Percentiles rank a stretch among this genome's conserved stretches.
phyloP scores from a whole-genome alignment of 2,329 filamentous ascomycete genomes.

The Cordyceps militaris region DNA sequence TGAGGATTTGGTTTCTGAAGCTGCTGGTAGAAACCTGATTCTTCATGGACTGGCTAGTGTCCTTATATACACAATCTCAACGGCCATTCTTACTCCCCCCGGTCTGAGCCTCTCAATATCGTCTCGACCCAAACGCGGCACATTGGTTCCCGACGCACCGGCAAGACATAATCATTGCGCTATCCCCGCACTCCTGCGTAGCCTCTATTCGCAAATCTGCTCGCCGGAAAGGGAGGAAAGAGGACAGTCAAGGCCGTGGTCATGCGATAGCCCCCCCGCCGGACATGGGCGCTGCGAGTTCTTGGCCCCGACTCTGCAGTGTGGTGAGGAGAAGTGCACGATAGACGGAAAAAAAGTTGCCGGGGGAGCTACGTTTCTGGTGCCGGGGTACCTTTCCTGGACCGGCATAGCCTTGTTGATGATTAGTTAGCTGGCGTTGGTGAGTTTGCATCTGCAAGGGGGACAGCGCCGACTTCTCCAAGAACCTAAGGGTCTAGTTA shows the following conservation, averaged over 20 bases:
- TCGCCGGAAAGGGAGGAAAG: not conserved
- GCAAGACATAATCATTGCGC: not conserved
- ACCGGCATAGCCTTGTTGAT: not conserved
- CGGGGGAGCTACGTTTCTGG: not conserved
- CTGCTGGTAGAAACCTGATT: not conserved
- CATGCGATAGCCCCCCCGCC: not conserved
- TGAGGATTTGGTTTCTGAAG: not conserved
- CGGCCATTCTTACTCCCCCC: not conserved
- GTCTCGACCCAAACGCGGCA: not conserved
- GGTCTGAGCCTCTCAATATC: not conserved
- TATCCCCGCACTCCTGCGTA: not conserved
- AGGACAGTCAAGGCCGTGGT: not conserved
- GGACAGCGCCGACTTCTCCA: too few relatives aligned
- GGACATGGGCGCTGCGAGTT: not conserved
- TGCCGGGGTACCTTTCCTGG: not conserved
- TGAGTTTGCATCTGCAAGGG: not conserved
- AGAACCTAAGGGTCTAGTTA: too few relatives aligned
- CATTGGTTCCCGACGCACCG: not conserved
- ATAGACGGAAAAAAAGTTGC: too few relatives aligned
- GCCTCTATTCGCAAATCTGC: not conserved
- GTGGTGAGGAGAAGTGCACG: too few relatives aligned
- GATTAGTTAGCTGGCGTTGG: too few relatives aligned
- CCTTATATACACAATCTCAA: not conserved
- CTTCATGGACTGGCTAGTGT: not conserved
- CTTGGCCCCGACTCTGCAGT: too few relatives aligned